These are phyloP conservation scores for Colletotrichum acutatum DNA, from an alignment of 2,329 filamentous ascomycete species.

Conservation along the genomic window DNA sequence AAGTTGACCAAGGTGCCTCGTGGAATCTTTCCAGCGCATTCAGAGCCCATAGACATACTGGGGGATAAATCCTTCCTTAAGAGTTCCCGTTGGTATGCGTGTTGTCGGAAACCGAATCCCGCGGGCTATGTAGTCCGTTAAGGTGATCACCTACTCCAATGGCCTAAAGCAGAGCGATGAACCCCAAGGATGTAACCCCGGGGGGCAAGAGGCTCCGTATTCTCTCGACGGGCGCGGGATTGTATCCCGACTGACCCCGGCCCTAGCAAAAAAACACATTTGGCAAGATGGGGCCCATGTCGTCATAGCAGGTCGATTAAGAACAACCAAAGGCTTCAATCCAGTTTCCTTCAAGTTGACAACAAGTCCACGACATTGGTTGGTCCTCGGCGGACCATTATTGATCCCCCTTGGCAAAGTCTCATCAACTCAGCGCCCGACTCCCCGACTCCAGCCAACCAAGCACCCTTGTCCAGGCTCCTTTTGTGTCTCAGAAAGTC, in stretches of 20 bases:
- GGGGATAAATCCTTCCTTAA: neutral
- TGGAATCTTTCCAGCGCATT: neutral
- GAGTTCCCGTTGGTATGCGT: neutral
- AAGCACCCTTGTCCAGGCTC: neutral
- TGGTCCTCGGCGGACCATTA: neutral
- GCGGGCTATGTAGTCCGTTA: neutral
- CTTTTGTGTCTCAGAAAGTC: constrained; percentile 14
- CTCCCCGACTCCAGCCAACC: neutral
- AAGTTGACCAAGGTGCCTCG: neutral
- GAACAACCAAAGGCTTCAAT: neutral
- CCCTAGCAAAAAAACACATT: neutral
- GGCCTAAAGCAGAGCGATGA: neutral
- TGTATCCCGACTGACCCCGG: constrained; percentile 11
- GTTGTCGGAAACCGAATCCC: neutral
- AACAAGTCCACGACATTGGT: neutral
- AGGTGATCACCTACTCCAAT: neutral
- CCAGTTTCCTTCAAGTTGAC: neutral
- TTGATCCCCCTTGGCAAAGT: neutral
- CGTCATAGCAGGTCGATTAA: neutral
- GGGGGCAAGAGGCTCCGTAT: neutral
- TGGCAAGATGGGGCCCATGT: neutral
- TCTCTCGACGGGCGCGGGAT: neutral
- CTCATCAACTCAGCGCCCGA: neutral
- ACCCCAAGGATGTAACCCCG: neutral
- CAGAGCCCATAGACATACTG: neutral